Evolutionary conservation across 176 grass and related monocot genomes (phyloP).

Genomic region (Alopecurus myosuroides): DNA sequence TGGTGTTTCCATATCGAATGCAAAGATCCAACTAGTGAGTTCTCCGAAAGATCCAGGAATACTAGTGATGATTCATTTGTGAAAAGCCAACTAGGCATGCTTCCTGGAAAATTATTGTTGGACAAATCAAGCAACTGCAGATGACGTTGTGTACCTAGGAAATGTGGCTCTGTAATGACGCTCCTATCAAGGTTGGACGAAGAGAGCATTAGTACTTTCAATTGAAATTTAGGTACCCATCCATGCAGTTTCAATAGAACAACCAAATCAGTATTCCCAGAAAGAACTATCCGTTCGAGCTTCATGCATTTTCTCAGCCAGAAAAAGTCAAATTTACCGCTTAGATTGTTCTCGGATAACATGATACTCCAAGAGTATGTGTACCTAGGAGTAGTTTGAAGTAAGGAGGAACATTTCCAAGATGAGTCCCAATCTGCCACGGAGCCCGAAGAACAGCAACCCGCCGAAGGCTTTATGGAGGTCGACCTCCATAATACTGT

Average conservation of each 20-base stretch:
- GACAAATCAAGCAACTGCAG: conserved; percentile 29
- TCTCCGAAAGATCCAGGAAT: conserved; percentile 21
- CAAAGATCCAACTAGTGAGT: conserved; percentile 11
- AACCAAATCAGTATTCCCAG: conserved; percentile 13
- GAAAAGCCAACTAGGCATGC: conserved; percentile 28
- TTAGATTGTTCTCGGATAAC: not conserved
- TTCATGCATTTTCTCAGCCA: not conserved
- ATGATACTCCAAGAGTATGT: no score
- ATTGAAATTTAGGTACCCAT: conserved; percentile 24
- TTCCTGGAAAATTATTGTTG: conserved; percentile 18
- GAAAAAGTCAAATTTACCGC: not conserved
- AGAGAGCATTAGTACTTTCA: not conserved
- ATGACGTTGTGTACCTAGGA: conserved; percentile 22
- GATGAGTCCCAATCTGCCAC: no score
- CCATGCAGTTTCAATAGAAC: not conserved
- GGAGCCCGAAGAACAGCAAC: no score
- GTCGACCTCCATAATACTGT: no score
- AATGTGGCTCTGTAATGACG: conserved; percentile 3
- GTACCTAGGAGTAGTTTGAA: no score
- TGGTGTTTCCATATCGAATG: not conserved
- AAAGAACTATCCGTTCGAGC: not conserved
- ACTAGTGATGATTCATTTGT: conserved; percentile 4
- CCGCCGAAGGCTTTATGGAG: no score
- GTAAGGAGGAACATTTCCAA: not conserved
- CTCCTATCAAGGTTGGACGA: conserved; percentile 19